A percentile compares a stretch with the other conserved stretches of the same genome.
These are phyloP conservation scores for Cryptococcus wingfieldii DNA, from an alignment of 1,284 basidiomycete genomes.

Conservation along the genomic window DNA sequence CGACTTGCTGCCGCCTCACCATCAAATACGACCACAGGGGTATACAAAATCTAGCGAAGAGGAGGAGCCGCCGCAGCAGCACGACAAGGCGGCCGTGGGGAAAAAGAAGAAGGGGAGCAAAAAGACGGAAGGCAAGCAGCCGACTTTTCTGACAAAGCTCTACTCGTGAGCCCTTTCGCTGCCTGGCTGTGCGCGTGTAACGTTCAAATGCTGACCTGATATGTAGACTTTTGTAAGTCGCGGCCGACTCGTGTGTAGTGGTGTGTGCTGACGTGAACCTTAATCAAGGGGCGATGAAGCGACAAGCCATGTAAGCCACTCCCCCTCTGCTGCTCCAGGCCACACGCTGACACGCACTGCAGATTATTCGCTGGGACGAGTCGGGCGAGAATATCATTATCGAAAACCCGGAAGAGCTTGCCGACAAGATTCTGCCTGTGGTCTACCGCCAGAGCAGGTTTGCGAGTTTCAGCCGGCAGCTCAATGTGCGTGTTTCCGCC, in stretches of 20 bases:
- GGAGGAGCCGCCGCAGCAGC: background rate
- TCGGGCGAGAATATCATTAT: conserved; percentile 87
- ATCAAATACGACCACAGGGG: too few species aligned
- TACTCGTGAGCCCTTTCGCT: conserved; percentile 64
- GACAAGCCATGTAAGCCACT: conserved; percentile 22
- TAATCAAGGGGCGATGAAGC: conserved; percentile 2
- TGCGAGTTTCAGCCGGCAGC: conserved; percentile 86
- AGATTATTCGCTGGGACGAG: conserved; percentile 86
- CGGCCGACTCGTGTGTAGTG: background rate
- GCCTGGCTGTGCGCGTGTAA: too few species aligned
- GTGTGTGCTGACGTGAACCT: conserved; percentile 16
- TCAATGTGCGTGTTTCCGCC: conserved; percentile 63
- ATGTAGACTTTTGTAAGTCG: background rate
- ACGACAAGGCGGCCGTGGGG: conserved; percentile 1
- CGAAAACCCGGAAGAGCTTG: conserved; percentile 80
- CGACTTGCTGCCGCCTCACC: too few species aligned
- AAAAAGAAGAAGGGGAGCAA: conserved; percentile 17
- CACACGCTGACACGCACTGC: background rate
- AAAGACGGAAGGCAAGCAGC: conserved; percentile 58
- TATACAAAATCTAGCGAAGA: too few species aligned
- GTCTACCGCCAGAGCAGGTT: conserved; percentile 89
- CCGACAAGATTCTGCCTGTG: conserved; percentile 78
- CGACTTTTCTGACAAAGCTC: conserved; percentile 85
- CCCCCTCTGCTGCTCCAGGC: background rate
- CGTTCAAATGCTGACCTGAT: background rate